A percentile compares a stretch with the other conserved stretches of the same genome.
phyloP scores from a whole-genome alignment of 2,329 filamentous ascomycete genomes.

The Nemania bipapillata region DNA sequence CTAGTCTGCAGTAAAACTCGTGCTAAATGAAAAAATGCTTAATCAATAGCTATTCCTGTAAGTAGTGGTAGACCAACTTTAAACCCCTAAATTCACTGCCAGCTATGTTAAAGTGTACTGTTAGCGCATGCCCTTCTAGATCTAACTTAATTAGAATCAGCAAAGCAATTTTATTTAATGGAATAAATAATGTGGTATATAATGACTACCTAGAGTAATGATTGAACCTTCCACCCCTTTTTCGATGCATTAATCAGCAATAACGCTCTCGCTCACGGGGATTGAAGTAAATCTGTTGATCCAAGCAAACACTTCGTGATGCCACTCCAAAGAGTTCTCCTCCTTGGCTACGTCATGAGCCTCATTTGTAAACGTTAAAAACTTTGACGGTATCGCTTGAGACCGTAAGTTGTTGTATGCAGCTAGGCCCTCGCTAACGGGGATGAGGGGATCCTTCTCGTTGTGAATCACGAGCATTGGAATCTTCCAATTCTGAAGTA shows the following conservation, averaged over 20 bases:
- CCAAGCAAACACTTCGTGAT: slow-evolving; percentile 84
- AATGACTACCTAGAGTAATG: too few relatives aligned
- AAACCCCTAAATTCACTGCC: background rate
- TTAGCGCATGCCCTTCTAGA: too few relatives aligned
- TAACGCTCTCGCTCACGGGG: too few relatives aligned
- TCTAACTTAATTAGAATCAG: too few relatives aligned
- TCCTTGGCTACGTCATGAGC: slow-evolving; percentile 85
- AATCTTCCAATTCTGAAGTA: too few relatives aligned
- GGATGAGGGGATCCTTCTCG: slow-evolving; percentile 87
- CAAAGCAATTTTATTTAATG: too few relatives aligned
- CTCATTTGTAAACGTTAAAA: slow-evolving; percentile 83
- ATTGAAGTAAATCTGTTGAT: too few relatives aligned
- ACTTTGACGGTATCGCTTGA: slow-evolving; percentile 77
- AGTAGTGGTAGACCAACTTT: background rate
- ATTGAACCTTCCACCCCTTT: too few relatives aligned
- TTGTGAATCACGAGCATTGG: slow-evolving; percentile 90
- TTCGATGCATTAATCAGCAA: too few relatives aligned
- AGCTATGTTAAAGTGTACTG: too few relatives aligned
- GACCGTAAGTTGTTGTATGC: slow-evolving; percentile 88
- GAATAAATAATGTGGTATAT: too few relatives aligned
- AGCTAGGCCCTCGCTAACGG: slow-evolving; percentile 83
- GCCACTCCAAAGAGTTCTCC: slow-evolving; percentile 92
- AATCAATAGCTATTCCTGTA: background rate
- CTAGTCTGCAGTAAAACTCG: background rate
- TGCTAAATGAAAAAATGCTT: background rate